Base-by-base conservation (phyloP, 805 yeast genomes). In the Yamadazyma paraphyllophila region DNA sequence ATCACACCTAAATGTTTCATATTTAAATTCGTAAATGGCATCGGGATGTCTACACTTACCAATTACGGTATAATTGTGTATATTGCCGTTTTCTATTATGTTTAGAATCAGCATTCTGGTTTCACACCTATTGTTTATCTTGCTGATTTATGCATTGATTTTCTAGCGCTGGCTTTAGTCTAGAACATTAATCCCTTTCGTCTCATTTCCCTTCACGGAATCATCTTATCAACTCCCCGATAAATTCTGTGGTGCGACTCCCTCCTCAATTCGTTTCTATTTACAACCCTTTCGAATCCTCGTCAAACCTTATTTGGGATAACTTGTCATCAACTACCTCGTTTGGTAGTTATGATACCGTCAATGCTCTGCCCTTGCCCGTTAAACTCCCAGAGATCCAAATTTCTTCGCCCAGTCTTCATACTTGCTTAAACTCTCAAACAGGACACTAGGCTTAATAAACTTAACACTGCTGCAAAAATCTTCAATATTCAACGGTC, bases 391-490 rank as follows among this genome's bases (percentile, higher is more conserved):
- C 7, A 92, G 85, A 10, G 96, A 88, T 1, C 97, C 97, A 62
- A 81, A 92, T 57, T 80, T 73, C 20, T 69, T 61, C 1, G 96
- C 92, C 99, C 99, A 92, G 36, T 86, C 82, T 57, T 88, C 97
- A 65, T 88, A 92, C 55, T 80, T 80, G 33, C 69, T 66, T 39
- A 94, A 69, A 0, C 96, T 96, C 54, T 88, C 96, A 39, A 73
- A 72, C 4, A 92, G 84, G 4, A 94, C 98, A 57, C 96, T 86
- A 3, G 96, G 96, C 49, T 95, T 76, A 47, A 94, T 88, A 44
- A 83, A 82, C 47, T 77, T 78, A 70, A 94, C 74, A 55, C 96
- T 87, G 36, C 71, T 79, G 46, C 74, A 72, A 60, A 94, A 92
- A 62, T 92, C 99, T 7, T 69, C 69, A 41, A 89, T 65, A 16